Conservation (phyloP, 352 stramenopile species). For the Phytophthora sansomeana region DNA sequence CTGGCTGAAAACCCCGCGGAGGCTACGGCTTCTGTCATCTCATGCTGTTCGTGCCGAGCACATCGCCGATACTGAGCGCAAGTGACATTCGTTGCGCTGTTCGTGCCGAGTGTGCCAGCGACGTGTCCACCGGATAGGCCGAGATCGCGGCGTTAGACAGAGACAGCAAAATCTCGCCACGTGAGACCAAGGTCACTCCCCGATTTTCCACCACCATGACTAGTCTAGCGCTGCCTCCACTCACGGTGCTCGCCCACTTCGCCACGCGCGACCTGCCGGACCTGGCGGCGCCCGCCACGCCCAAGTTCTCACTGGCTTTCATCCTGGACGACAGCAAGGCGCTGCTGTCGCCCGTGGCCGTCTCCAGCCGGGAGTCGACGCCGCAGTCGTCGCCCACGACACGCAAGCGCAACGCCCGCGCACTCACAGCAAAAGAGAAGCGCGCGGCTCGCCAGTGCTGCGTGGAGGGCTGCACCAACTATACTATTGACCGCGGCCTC, state of each 20-base stretch:
- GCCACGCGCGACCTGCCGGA: neutral
- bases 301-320: constrained; percentile 37
- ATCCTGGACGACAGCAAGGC: constrained; percentile 33
- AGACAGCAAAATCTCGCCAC: constrained; percentile 1
- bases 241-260: constrained; percentile 3
- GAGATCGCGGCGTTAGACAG: constrained; percentile 19
- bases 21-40: constrained; percentile 29
- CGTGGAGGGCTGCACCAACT: constrained; percentile 53
- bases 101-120: constrained; percentile 14
- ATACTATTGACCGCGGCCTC: constrained; percentile 61
- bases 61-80: constrained; percentile 18
- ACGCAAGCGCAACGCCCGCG: constrained; percentile 16
- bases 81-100: constrained; percentile 24
- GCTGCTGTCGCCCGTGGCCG: constrained; percentile 5
- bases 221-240: neutral
- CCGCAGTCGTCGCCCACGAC: constrained; percentile 9
- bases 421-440: constrained; percentile 21
- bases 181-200: constrained; percentile 14
- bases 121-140: constrained; percentile 18
- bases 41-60: constrained; percentile 30
- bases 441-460: constrained; percentile 58
- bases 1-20: no score
- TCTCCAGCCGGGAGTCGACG: neutral
- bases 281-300: constrained; percentile 1
- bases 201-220: constrained; percentile 4